These are phyloP conservation scores for Pleochaeta shiraiana DNA, from an alignment of 2,329 filamentous ascomycete species.

Conservation along the genomic window DNA sequence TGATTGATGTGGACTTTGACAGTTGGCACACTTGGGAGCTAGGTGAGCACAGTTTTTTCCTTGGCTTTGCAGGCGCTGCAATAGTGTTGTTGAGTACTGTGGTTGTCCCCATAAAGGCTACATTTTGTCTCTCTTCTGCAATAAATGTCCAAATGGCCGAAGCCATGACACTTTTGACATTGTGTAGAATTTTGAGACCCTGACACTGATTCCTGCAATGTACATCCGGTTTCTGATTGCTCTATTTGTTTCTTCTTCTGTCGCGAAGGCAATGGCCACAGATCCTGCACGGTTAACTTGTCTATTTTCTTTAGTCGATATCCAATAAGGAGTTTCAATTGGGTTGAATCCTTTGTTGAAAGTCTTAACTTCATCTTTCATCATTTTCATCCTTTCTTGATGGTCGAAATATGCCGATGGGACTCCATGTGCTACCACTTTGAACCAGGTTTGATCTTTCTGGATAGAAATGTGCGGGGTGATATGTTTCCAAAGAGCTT, in stretches of 20 bases:
- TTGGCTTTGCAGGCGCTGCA: constrained; percentile 1
- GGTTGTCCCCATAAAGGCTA: not conserved
- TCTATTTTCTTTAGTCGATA: not conserved
- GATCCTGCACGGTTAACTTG: not conserved
- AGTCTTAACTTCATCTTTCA: constrained; percentile 2
- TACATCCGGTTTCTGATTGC: constrained; percentile 4
- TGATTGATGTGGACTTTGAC: not conserved
- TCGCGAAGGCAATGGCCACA: constrained; percentile 5
- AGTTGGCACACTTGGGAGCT: constrained; percentile 3
- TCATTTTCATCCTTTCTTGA: not conserved
- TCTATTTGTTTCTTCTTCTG: not conserved
- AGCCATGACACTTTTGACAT: constrained; percentile 2
- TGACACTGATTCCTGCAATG: constrained; percentile 3
- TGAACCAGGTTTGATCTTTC: not conserved
- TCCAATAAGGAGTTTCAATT: constrained; percentile 2
- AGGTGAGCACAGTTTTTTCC: constrained; percentile 3
- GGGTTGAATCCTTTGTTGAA: constrained; percentile 5
- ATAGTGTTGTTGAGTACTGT: not conserved
- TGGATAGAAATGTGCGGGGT: not conserved
- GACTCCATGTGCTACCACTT: not conserved
- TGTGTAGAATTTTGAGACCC: constrained; percentile 1
- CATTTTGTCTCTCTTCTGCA: not conserved
- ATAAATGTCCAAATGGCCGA: constrained; percentile 3
- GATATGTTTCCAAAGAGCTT: not conserved
- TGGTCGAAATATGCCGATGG: not conserved